Percentiles rank a stretch among this genome's conserved stretches.
Conservation (phyloP, 441 rosid genomes). For the Croton laevigatus region DNA sequence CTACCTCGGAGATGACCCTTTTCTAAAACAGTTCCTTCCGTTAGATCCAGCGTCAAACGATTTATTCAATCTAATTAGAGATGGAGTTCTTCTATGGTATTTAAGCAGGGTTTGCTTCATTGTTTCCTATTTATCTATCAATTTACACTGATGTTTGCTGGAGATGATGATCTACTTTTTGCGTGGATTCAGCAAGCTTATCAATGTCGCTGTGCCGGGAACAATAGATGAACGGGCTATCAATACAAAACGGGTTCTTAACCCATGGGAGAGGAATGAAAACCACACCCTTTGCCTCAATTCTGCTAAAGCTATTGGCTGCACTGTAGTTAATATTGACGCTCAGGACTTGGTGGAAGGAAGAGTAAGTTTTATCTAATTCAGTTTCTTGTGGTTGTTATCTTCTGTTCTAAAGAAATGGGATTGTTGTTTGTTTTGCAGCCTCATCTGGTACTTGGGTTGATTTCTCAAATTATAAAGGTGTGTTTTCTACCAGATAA, state of each 20-base stretch:
- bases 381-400: constrained; percentile 20
- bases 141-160: constrained; percentile 12
- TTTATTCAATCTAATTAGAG: constrained; percentile 80
- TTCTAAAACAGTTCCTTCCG: constrained; percentile 83
- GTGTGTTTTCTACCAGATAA: constrained; percentile 33
- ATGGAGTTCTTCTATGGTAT: constrained; percentile 98
- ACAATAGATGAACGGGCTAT: constrained; percentile 97
- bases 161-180: constrained; percentile 21
- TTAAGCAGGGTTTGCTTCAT: constrained; percentile 19
- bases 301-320: constrained; percentile 98
- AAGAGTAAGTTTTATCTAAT: constrained; percentile 61
- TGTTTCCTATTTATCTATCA: not conserved
- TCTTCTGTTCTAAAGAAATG: constrained; percentile 4
- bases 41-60: constrained; percentile 73
- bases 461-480: constrained; percentile 98
- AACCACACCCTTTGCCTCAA: constrained; percentile 93
- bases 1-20: constrained; percentile 88
- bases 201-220: constrained; percentile 93
- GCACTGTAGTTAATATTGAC: constrained; percentile 96
- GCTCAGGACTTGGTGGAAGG: constrained; percentile 94
- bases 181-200: constrained; percentile 75
- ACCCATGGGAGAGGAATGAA: constrained; percentile 97
- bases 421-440: constrained; percentile 30
- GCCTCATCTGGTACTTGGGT: constrained; percentile 95
- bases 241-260: constrained; percentile 73